These are phyloP conservation scores for Discostella pseudostelligera DNA, from an alignment of 108 stramenopile species.

Conservation along the genomic window DNA sequence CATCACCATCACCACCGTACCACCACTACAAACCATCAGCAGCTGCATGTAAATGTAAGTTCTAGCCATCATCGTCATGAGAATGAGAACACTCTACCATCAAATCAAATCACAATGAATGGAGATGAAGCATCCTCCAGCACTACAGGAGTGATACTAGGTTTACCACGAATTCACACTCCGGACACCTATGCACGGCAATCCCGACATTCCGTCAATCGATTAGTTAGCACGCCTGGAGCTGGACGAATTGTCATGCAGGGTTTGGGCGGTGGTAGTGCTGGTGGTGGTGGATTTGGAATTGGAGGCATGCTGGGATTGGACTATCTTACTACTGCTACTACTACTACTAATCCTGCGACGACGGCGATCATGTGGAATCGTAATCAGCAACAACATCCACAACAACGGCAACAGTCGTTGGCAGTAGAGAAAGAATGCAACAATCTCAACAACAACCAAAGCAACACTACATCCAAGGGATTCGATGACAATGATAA, in stretches of 20 bases:
- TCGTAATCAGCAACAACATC: not conserved
- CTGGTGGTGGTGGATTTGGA: not conserved
- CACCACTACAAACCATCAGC: too few relatives aligned
- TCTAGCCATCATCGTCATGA: too few relatives aligned
- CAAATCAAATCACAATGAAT: not conserved
- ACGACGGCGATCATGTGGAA: not conserved
- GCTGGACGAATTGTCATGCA: not conserved
- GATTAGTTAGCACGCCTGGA: conserved; percentile 37
- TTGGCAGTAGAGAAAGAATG: too few relatives aligned
- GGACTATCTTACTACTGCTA: not conserved
- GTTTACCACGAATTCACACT: conserved; percentile 6
- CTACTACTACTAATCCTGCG: not conserved
- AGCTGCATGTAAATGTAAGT: too few relatives aligned
- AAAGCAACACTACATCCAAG: too few relatives aligned
- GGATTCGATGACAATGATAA: too few relatives aligned
- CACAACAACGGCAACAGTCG: not conserved
- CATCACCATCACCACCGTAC: conserved; percentile 6
- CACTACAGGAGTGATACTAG: too few relatives aligned
- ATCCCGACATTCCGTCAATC: conserved; percentile 66
- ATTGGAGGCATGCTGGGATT: not conserved
- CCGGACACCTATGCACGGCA: conserved; percentile 71
- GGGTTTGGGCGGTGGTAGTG: not conserved
- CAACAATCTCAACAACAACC: not conserved
- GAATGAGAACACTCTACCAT: too few relatives aligned
- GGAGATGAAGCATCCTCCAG: too few relatives aligned